phyloP scores from a whole-genome alignment of 305 asterid species.

The Nicotiana rustica region DNA sequence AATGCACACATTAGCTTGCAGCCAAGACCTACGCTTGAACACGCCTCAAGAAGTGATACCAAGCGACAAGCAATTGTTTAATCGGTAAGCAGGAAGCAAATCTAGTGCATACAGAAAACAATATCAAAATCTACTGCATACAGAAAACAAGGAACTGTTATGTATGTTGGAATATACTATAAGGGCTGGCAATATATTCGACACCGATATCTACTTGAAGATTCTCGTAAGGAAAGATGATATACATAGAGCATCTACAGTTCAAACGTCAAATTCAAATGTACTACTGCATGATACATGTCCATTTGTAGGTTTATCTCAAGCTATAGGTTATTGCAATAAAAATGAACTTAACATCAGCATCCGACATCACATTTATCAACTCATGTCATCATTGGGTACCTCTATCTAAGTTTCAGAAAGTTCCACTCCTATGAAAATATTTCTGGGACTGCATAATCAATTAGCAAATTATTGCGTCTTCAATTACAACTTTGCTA shows the following conservation, averaged over 20 bases:
- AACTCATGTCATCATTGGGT: conserved; percentile 22
- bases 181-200: conserved; percentile 7
- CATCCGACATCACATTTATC: background rate
- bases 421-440: background rate
- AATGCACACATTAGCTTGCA: conserved; percentile 44
- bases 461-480: background rate
- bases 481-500: conserved; percentile 6
- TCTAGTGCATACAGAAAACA: conserved; percentile 9
- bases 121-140: background rate
- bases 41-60: conserved; percentile 6
- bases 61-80: background rate
- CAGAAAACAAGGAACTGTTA: conserved; percentile 3
- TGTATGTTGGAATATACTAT: background rate
- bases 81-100: no score
- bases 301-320: conserved; percentile 5
- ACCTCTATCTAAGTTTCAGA: conserved; percentile 1
- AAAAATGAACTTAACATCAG: background rate
- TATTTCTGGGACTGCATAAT: background rate
- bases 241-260: conserved; percentile 4
- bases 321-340: conserved; percentile 10
- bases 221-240: background rate
- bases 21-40: conserved; percentile 32
- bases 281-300: background rate
- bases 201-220: background rate
- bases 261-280: background rate